Evolutionary conservation across 106 monocot species (phyloP).

Genomic region (Alisma plantagoaquatica): DNA sequence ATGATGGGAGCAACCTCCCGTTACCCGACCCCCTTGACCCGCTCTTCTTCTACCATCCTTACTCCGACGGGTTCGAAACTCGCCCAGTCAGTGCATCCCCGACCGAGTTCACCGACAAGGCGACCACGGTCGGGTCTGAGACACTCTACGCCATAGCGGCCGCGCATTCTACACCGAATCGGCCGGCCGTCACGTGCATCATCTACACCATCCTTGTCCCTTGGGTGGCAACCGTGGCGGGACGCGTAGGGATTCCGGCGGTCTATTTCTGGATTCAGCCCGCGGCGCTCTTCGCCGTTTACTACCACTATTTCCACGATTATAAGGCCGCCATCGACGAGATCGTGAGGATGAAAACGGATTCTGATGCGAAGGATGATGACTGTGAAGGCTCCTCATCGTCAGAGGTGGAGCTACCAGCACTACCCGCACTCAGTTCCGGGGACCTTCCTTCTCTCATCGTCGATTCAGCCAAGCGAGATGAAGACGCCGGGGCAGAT

Average conservation of each 20-base stretch:
- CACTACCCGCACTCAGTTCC: slow-evolving; percentile 18
- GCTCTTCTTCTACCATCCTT: no score
- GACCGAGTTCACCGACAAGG: no score
- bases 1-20: no score
- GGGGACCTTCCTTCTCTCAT: slow-evolving; percentile 40
- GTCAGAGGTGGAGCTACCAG: slow-evolving; percentile 16
- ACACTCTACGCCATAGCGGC: slow-evolving; percentile 3
- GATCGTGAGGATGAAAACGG: no score
- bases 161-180: neutral
- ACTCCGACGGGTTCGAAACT: no score
- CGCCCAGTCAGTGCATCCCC: no score
- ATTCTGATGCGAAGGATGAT: no score
- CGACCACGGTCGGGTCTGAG: no score
- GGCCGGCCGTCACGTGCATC: slow-evolving; percentile 14
- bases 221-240: slow-evolving; percentile 10
- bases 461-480: neutral
- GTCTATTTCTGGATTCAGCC: slow-evolving; percentile 16
- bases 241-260: slow-evolving; percentile 5
- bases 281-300: slow-evolving; percentile 12
- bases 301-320: slow-evolving; percentile 19
- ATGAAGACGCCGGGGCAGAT: no score
- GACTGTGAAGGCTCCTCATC: slow-evolving; percentile 6
- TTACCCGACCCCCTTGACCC: no score
- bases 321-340: slow-evolving; percentile 5
- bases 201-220: slow-evolving; percentile 13